These are phyloP conservation scores for Laetiporus sulphureus DNA, from an alignment of 1,284 basidiomycete species.

Conservation along the genomic window DNA sequence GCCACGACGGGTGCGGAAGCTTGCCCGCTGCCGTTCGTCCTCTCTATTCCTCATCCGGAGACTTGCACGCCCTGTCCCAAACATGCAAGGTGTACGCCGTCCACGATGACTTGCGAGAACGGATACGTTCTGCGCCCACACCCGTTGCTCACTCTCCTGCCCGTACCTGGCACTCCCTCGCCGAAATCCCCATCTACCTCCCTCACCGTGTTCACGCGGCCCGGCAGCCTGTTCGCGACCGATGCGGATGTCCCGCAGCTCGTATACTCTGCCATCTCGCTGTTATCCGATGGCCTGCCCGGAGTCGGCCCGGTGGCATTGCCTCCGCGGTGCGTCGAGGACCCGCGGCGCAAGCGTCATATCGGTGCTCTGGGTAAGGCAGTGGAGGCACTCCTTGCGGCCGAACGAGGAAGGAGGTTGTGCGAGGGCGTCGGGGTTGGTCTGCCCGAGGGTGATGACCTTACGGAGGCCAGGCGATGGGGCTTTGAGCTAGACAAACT, in stretches of 20 bases:
- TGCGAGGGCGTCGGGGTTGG: constrained; percentile 56
- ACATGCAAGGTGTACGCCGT: constrained; percentile 69
- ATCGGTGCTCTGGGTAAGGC: constrained; percentile 75
- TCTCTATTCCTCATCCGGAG: constrained; percentile 57
- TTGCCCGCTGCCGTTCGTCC: constrained; percentile 47
- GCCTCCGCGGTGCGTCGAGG: constrained; percentile 76
- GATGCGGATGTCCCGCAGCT: constrained; percentile 29
- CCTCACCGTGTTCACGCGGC: constrained; percentile 10
- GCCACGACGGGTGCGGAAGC: constrained; percentile 25
- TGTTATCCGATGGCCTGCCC: constrained; percentile 63
- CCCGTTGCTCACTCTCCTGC: constrained; percentile 50
- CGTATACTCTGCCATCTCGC: constrained; percentile 16
- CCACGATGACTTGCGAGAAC: constrained; percentile 62
- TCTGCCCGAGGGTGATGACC: constrained; percentile 16
- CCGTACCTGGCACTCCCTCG: constrained; percentile 20
- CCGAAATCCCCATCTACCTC: constrained; percentile 10
- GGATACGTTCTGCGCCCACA: constrained; percentile 71
- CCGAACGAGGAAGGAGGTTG: constrained; percentile 62
- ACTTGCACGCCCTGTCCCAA: constrained; percentile 83
- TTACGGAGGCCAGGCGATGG: constrained; percentile 64
- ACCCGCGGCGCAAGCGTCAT: constrained; percentile 73
- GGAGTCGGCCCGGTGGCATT: constrained; percentile 74
- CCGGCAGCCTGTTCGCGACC: constrained; percentile 22
- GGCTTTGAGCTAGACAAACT: constrained; percentile 57
- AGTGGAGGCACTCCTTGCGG: constrained; percentile 64